Evolutionary conservation across 176 grass and related monocot genomes (phyloP).

Genomic region (Hsuehochloa calcarea): DNA sequence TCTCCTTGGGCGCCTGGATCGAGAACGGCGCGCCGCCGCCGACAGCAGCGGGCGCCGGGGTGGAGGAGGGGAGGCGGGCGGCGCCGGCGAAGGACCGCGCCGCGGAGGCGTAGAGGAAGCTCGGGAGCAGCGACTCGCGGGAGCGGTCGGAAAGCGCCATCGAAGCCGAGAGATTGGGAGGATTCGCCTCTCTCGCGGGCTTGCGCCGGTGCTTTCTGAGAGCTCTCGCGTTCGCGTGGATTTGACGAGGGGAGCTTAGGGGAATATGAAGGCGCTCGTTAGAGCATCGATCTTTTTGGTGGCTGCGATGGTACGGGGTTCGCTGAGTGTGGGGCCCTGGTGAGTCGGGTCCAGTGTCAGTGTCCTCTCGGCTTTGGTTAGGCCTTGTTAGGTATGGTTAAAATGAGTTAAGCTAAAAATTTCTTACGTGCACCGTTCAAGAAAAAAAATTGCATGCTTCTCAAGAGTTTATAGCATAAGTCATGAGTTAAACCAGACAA

Average conservation of each 20-base stretch:
- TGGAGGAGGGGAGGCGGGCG: conserved; percentile 19
- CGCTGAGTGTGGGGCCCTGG: no score
- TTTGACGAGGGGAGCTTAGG: conserved; percentile 5
- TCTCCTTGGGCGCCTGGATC: conserved; percentile 69
- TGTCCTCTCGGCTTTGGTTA: not conserved
- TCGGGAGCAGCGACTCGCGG: conserved; percentile 74
- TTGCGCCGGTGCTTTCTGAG: conserved; percentile 10
- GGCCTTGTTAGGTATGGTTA: no score
- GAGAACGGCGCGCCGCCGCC: conserved; percentile 44
- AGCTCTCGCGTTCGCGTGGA: conserved; percentile 26
- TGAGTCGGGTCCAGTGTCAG: no score
- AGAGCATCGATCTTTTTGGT: not conserved
- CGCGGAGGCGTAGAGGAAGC: conserved; percentile 69
- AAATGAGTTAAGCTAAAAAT: no score
- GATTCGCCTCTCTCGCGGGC: conserved; percentile 17
- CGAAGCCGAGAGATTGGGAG: conserved; percentile 47
- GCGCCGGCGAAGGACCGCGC: conserved; percentile 45
- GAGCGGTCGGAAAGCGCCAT: conserved; percentile 81
- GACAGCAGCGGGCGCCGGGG: not conserved
- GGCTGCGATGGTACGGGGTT: no score
- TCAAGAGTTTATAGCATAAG: not conserved
- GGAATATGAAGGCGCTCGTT: conserved; percentile 38
- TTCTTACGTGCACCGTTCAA: no score
- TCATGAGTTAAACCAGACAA: not conserved
- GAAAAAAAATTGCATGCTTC: no score